Base-by-base conservation (phyloP, 495 filamentous ascomycete genomes). In the Immersiella caudata region DNA sequence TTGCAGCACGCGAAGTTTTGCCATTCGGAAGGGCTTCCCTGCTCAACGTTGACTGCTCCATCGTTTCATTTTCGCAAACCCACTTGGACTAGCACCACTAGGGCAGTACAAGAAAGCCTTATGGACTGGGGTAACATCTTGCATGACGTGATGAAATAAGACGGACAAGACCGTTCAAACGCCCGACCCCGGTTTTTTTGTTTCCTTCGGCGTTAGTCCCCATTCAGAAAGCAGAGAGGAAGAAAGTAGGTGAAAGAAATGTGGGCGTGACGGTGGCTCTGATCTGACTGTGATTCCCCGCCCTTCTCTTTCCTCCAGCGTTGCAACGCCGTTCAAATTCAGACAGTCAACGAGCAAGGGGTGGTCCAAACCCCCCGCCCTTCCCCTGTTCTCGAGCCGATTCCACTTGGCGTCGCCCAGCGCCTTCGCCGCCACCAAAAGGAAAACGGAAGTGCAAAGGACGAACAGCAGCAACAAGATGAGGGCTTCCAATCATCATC, bases 281-380 rank as follows among this genome's bases (percentile, higher is more conserved):
- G 22, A 52, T 21, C 51, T 64, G 62, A 14, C 24, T 50, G 29
- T 33, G 29, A 33, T 22, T 21, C 40, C 33, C n/a, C 18, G 6
- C 20, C 20, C 29, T 46, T 64, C 25, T 14, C 50, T 20, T 18
- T 29, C n/a, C 40, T 11, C 51, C 51, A 65, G 21, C 63, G 63
- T 65, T 65, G 63, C 63, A 65, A 65, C 33, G 52, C 51, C 51
- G 51, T 65, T 46, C 25, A 27, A 24, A 57, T 58, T 64, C n/a
- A 57, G 60, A 35, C n/a, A 16, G 57, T 16, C 24, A 35, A 21
- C 20, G 29, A 49, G 25, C 50, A 26, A 25, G 20, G 20, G 33
- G 62, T 33, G n/a, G 62, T 21, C 21, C 62, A 50, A 40, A 51
- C 27, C 35, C 24, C 60, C 60, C 60, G 21, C 26, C n/a, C n/a